Conservation (phyloP, 371 early-diverging fungal species). For the Rhizomucor miehei region DNA sequence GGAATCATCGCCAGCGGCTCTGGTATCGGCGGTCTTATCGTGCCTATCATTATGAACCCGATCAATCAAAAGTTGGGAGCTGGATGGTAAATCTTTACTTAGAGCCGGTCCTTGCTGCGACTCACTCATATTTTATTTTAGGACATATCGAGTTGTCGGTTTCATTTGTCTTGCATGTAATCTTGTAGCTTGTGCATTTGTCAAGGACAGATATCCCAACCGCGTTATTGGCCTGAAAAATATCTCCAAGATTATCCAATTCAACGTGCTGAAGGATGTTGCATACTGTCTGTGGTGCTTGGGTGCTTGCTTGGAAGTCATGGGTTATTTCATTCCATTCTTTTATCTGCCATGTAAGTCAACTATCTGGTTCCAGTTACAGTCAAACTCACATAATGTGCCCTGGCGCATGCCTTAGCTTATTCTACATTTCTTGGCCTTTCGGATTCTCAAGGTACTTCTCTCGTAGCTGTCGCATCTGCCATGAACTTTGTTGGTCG, state of each 20-base stretch:
- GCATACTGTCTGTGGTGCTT: constrained; percentile 4
- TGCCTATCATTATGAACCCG: background rate
- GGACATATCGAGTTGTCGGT: constrained; percentile 32
- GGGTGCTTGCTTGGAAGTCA: background rate
- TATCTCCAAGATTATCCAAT: background rate
- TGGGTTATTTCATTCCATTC: constrained; percentile 7
- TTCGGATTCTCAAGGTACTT: constrained; percentile 21
- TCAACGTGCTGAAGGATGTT: constrained; percentile 9
- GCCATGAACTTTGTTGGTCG: constrained; percentile 60
- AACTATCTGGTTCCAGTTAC: background rate
- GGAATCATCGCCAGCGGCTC: constrained; percentile 48
- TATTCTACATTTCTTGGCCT: constrained; percentile 10
- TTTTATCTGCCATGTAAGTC: constrained; percentile 12
- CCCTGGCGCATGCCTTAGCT: background rate
- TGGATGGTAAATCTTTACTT: constrained; percentile 68
- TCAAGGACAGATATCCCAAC: constrained; percentile 4
- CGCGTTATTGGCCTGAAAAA: background rate
- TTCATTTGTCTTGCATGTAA: background rate
- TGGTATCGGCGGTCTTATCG: constrained; percentile 58
- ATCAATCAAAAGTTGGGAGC: constrained; percentile 13
- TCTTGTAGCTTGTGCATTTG: constrained; percentile 4
- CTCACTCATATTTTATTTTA: background rate
- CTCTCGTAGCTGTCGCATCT: constrained; percentile 31
- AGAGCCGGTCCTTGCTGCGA: too few species aligned
- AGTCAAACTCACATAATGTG: constrained; percentile 30